These are phyloP conservation scores for Penicillium sp. DNA, from an alignment of 2,329 filamentous ascomycete genomes.

Conservation along the genomic window DNA sequence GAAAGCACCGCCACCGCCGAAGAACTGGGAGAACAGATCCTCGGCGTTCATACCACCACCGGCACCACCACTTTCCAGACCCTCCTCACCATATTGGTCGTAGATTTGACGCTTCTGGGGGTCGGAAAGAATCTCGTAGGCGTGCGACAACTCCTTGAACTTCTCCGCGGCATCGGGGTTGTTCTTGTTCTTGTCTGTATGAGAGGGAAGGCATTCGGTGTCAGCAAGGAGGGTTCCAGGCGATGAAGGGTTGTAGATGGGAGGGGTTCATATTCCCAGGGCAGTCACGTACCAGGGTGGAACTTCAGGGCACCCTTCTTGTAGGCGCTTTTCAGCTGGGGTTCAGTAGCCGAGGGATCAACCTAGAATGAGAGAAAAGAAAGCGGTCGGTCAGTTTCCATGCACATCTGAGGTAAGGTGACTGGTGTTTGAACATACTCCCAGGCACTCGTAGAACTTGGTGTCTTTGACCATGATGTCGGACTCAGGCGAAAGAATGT, in stretches of 20 bases:
- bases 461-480: constrained; percentile 59
- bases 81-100: constrained; percentile 97
- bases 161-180: constrained; percentile 94
- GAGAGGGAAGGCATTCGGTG: neutral
- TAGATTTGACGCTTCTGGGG: constrained; percentile 89
- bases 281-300: constrained; percentile 77
- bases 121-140: constrained; percentile 94
- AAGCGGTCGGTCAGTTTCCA: constrained; percentile 30
- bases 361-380: constrained; percentile 62
- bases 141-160: constrained; percentile 96
- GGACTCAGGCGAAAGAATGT: constrained; percentile 28
- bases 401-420: neutral
- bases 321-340: constrained; percentile 92
- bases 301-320: constrained; percentile 88
- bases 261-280: neutral
- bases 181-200: constrained; percentile 89
- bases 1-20: constrained; percentile 77
- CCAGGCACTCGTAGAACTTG: constrained; percentile 56
- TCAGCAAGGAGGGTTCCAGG: constrained; percentile 2
- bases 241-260: neutral
- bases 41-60: constrained; percentile 91
- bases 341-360: constrained; percentile 76
- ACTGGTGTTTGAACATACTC: constrained; percentile 44
- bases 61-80: constrained; percentile 82
- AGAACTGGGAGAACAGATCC: constrained; percentile 97